Evolutionary conservation across 163 green algal species (phyloP), one percentile per base, ranked within the genome.

Genomic region (Chlorella variabilis): DNA sequence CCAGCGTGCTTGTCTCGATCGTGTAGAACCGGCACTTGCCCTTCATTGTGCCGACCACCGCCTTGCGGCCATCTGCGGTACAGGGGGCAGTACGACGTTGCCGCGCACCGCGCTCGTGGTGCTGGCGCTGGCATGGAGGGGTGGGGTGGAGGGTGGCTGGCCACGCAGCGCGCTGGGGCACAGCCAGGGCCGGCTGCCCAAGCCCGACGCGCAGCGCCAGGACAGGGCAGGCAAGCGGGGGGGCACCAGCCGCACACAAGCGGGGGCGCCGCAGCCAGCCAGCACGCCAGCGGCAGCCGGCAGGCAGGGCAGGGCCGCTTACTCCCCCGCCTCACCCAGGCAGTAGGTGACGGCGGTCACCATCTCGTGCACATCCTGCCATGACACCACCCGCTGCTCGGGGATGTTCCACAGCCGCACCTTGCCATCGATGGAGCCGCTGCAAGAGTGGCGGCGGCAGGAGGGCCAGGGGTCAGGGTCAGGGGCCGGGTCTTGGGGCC

Each of bases 11-110:
- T 71, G 71, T 83, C 31, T 90, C 81, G 2, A 85, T 83, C 17
- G 45, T 54, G 86, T 96, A 95, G 82, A 93, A 94, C 21, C 81
- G 79, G 81, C 89, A 93, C 65, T 90, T 93, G 75, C 88, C 93
- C 73, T 94, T 93, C 90, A 98, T 95, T 9, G 93, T 96, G 38
- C 96, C 96, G 54, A 94, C 94, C 58, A 96, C 87, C 36, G 93
- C 91, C 25, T 84, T 88, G 49, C 66, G 81, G 4, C 93, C 96
- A 56, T 94, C 91, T 25, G 76, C 34, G 23, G 9, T 15, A n/a
- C 20, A 27, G 23, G 15, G 25, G 23, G 15, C 9, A n/a, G 54
- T 27, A 15, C 15, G 54, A 4, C n/a, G n/a, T n/a, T n/a, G n/a
- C n/a, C n/a, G n/a, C n/a, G n/a, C n/a, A n/a, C n/a, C n/a, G n/a